Conservation (phyloP, 768 basidiomycete genomes). For the Nidula microcarpa region DNA sequence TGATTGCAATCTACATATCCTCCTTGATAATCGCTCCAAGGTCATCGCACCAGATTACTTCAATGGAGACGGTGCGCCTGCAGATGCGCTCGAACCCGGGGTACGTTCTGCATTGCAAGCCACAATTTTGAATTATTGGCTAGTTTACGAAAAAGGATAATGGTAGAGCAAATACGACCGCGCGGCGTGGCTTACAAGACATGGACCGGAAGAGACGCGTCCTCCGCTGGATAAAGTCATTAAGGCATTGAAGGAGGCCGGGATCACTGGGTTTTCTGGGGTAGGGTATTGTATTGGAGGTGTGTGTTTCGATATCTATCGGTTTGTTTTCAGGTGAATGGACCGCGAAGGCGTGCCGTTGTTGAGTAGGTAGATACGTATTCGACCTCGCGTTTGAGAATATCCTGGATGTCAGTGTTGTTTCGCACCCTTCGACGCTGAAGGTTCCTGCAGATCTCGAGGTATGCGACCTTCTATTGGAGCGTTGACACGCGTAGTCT, state of each 20-base stretch:
- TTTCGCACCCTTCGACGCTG: conserved; percentile 64
- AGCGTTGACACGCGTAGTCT: not conserved
- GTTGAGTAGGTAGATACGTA: conserved; percentile 42
- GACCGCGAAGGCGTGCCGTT: not conserved
- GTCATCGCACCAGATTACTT: not conserved
- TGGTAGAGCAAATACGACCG: not conserved
- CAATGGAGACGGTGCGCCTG: not conserved
- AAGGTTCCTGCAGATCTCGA: conserved; percentile 58
- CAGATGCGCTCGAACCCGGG: not conserved
- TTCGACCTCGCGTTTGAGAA: conserved; percentile 63
- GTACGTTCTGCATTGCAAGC: not conserved
- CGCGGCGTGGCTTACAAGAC: not conserved
- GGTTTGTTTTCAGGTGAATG: too few relatives aligned
- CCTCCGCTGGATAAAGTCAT: not conserved
- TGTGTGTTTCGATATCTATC: not conserved
- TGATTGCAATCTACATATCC: not conserved
- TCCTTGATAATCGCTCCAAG: not conserved
- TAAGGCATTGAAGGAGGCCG: not conserved
- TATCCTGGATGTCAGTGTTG: conserved; percentile 41
- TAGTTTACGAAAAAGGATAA: not conserved
- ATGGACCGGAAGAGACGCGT: not conserved
- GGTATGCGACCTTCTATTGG: conserved; percentile 23
- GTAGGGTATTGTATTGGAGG: not conserved
- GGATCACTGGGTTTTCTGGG: not conserved
- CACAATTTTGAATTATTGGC: not conserved